Evolutionary conservation across 495 filamentous ascomycete genomes (phyloP).

Genomic region (Pseudotulostoma volvatum): DNA sequence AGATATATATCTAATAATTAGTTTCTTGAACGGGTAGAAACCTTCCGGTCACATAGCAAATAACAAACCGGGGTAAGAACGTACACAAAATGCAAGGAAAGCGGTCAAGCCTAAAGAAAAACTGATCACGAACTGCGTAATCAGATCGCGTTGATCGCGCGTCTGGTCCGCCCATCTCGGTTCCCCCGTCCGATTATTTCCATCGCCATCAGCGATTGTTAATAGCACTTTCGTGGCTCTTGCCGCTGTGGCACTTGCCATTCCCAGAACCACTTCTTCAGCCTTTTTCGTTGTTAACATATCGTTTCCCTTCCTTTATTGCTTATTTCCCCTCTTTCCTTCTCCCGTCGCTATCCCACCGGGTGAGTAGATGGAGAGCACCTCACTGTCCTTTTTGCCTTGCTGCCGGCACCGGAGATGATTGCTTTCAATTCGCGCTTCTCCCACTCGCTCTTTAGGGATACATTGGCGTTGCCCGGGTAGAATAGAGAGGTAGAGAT

Average conservation of each 20-base stretch:
- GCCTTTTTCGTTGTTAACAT: not conserved
- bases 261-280: not conserved
- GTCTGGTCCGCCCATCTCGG: constrained; percentile 21
- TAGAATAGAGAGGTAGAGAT: too few relatives aligned
- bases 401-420: too few relatives aligned
- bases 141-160: constrained; percentile 33
- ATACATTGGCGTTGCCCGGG: too few relatives aligned
- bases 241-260: not conserved
- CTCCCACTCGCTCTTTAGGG: too few relatives aligned
- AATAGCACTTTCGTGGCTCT: not conserved
- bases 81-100: constrained; percentile 48
- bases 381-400: too few relatives aligned
- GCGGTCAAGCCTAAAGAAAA: constrained; percentile 38
- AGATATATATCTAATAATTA: not conserved
- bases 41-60: not conserved
- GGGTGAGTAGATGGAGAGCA: too few relatives aligned
- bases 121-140: constrained; percentile 44
- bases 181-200: too few relatives aligned
- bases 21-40: too few relatives aligned
- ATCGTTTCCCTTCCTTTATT: too few relatives aligned
- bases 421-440: too few relatives aligned
- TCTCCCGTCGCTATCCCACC: too few relatives aligned
- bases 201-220: constrained; percentile 5
- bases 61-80: constrained; percentile 6
- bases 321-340: too few relatives aligned